Base-by-base conservation (phyloP, 768 basidiomycete genomes). In the Russula vinacea region DNA sequence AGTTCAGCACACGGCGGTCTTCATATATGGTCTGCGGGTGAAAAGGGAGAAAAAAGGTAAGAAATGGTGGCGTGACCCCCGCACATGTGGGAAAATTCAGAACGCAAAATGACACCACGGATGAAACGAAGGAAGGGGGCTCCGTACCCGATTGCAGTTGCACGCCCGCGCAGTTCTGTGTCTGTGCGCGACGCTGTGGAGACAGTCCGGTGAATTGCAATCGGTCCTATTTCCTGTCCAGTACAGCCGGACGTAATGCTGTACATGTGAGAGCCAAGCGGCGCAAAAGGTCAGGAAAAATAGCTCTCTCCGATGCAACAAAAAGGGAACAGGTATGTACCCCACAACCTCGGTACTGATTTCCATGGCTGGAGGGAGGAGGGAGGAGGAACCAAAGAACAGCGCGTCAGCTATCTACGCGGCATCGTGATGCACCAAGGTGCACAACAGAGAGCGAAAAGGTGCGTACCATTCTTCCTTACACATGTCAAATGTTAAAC, bases 211-310 rank as follows among this genome's bases (percentile, higher is more conserved):
- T 37, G 73, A 75, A 42, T 75, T 73, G 70, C 88, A 90, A 71
- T 90, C 87, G 57, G 72, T 73, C 60, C 74, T 80, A 61, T 78
- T 75, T 39, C 89, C 88, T 0, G 85, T 83, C 68, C 86, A 84
- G 69, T 88, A 89, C 32, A 78, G 70, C 42, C 78, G 77, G 54
- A 87, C 78, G 72, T 86, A 88, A 73, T 88, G 86, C 88, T 89
- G 69, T 8, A 54, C 0, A 44, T 3, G 42, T 32, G 49, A 53
- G 19, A 35, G 32, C 7, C 45, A 52, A 47, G 55, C 6, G 37
- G 32, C n/a, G 51, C 8, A 1, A 24, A 16, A 16, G 24, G 39
- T 39, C 61, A 63, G 60, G 26, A 10, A 39, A 56, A 17, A 16
- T 7, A 39, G 40, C 33, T 56, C 49, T 52, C 32, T 42, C 24